Percentiles rank a stretch among this genome's conserved stretches.
phyloP scores from a whole-genome alignment of 208 protist genomes.

The Acanthamoeba lenticulata region DNA sequence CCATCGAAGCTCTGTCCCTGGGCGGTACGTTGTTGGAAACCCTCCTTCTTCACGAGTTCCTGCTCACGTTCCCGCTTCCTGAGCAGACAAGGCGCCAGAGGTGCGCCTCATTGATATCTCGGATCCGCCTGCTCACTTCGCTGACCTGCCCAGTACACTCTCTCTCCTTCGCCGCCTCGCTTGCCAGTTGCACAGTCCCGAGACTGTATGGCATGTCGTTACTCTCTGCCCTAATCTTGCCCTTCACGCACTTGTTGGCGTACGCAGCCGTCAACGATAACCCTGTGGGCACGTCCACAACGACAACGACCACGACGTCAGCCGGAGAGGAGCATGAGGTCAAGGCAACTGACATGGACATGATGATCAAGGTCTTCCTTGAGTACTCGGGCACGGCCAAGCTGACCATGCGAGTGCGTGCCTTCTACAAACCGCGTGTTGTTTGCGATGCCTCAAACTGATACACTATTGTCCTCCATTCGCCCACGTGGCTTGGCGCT shows the following conservation, averaged over 20 bases:
- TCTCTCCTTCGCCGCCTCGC: neutral
- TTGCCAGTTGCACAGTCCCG: neutral
- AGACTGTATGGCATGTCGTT: too few species aligned
- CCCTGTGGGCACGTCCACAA: neutral
- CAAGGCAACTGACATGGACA: conserved; percentile 12
- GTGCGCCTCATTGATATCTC: neutral
- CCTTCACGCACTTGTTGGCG: neutral
- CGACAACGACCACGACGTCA: neutral
- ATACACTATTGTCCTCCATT: too few species aligned
- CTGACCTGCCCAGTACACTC: neutral
- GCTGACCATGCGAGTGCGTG: neutral
- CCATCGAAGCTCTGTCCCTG: neutral
- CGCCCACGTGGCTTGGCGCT: neutral
- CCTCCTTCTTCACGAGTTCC: neutral
- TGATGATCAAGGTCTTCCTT: conserved; percentile 23
- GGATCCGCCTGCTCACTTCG: neutral
- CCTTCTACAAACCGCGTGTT: neutral
- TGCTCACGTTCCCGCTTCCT: neutral
- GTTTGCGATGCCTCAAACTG: neutral
- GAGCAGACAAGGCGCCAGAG: neutral
- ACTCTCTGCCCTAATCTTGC: too few species aligned
- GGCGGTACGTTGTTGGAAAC: neutral
- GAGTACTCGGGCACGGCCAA: conserved; percentile 13
- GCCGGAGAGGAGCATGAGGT: neutral
- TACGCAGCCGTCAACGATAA: neutral